These are phyloP conservation scores for Ganoderma boninense DNA, from an alignment of 1,284 basidiomycete genomes.

Conservation along the genomic window DNA sequence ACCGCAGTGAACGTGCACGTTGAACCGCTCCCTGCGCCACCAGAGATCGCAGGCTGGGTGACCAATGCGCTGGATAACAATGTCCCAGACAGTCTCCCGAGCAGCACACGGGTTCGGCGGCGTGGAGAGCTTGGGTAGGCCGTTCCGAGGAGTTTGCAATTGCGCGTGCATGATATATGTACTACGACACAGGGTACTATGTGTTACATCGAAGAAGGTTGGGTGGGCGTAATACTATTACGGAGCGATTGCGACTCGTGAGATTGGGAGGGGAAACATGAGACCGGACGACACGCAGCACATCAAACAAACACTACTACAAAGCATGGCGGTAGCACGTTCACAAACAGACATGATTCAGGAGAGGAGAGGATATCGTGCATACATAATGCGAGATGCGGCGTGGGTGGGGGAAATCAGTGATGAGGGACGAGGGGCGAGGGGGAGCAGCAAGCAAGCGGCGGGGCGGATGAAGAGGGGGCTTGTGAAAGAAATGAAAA, in stretches of 20 bases:
- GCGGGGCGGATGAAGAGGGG: slow-evolving; percentile 2
- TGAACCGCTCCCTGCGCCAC: neutral
- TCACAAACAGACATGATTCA: slow-evolving; percentile 14
- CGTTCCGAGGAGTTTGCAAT: neutral
- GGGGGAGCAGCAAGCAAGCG: neutral
- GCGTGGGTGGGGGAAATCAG: neutral
- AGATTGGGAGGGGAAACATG: neutral
- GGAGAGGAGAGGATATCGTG: slow-evolving; percentile 11
- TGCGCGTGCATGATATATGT: neutral
- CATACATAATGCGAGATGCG: slow-evolving; percentile 4
- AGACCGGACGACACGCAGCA: slow-evolving; percentile 23
- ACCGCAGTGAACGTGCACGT: neutral
- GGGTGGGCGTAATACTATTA: slow-evolving; percentile 16
- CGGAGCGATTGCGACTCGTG: slow-evolving; percentile 12
- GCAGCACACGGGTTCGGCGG: neutral
- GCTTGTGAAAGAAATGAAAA: slow-evolving; percentile 3
- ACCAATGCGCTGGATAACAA: neutral
- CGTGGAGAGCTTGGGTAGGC: neutral
- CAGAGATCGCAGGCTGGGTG: slow-evolving; percentile 2
- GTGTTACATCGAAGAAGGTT: slow-evolving; percentile 11
- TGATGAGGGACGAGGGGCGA: neutral
- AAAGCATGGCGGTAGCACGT: slow-evolving; percentile 28
- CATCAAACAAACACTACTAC: slow-evolving; percentile 26
- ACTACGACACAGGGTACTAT: slow-evolving; percentile 3
- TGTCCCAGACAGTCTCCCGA: neutral